Evolutionary conservation across 2,329 filamentous ascomycete genomes (phyloP).

Genomic region (Colletotrichum sp.): DNA sequence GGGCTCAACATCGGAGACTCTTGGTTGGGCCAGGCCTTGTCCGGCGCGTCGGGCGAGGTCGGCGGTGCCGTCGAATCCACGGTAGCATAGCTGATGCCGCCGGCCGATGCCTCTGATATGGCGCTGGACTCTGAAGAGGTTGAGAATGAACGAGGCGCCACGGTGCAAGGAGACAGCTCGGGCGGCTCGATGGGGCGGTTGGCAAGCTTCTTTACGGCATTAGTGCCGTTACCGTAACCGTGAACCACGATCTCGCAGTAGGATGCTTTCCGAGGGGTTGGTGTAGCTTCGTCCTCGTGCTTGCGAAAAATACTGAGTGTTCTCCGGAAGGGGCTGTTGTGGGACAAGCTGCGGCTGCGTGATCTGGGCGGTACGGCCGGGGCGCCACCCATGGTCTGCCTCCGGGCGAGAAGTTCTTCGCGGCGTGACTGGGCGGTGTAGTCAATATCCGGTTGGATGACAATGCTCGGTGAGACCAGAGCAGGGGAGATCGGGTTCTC

Average conservation of each 20-base stretch:
- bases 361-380: slow-evolving; percentile 24
- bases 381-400: slow-evolving; percentile 1
- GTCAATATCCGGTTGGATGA: slow-evolving; percentile 62
- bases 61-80: slow-evolving; percentile 29
- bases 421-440: slow-evolving; percentile 52
- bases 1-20: slow-evolving; percentile 14
- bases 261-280: slow-evolving; percentile 23
- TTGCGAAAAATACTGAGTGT: slow-evolving; percentile 36
- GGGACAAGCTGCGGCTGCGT: slow-evolving; percentile 28
- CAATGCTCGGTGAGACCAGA: slow-evolving; percentile 22
- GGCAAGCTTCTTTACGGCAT: slow-evolving; percentile 33
- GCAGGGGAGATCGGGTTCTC: background rate
- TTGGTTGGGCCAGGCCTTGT: slow-evolving; percentile 5
- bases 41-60: slow-evolving; percentile 24
- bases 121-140: slow-evolving; percentile 23
- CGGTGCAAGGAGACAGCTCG: background rate
- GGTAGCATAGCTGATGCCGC: slow-evolving; percentile 29
- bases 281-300: background rate
- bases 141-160: slow-evolving; percentile 14
- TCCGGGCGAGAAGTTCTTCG: slow-evolving; percentile 22
- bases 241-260: slow-evolving; percentile 59
- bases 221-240: slow-evolving; percentile 60
- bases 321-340: slow-evolving; percentile 32
- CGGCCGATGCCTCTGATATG: slow-evolving; percentile 27
- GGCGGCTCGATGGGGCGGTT: background rate